phyloP scores from a whole-genome alignment of 495 filamentous ascomycete species.

The Aspergillus bertholletiae region DNA sequence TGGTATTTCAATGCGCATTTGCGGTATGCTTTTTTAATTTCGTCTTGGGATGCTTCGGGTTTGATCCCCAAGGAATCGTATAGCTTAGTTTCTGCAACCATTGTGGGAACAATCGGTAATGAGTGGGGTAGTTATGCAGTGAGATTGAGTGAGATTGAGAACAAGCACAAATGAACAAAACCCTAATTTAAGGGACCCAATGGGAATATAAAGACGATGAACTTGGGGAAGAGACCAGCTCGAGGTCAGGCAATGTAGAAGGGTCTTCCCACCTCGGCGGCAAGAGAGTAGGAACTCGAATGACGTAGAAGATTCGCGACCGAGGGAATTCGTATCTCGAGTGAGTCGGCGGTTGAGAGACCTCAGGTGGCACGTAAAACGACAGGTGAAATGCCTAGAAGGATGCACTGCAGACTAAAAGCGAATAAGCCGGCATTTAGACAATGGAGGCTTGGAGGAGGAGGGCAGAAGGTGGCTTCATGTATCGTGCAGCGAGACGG shows the following conservation, averaged over 20 bases:
- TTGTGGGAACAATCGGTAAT: constrained; percentile 33
- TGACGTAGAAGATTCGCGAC: constrained; percentile 37
- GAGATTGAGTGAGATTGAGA: constrained; percentile 3
- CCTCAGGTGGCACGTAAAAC: neutral
- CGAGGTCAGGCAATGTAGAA: neutral
- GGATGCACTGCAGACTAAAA: neutral
- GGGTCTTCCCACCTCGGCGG: neutral
- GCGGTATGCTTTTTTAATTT: constrained; percentile 97
- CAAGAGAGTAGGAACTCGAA: constrained; percentile 28
- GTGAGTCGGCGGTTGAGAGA: neutral
- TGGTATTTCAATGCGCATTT: constrained; percentile 90
- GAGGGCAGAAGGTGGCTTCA: neutral
- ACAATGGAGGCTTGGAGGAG: neutral
- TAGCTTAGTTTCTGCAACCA: constrained; percentile 85
- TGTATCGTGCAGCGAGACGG: constrained; percentile 1
- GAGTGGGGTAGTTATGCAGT: constrained; percentile 17
- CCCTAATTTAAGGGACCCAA: constrained; percentile 1
- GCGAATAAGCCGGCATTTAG: neutral
- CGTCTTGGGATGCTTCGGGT: constrained; percentile 78
- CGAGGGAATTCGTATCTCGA: neutral
- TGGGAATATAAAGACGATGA: neutral
- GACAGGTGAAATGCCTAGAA: neutral
- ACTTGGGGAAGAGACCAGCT: neutral
- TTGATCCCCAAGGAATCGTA: constrained; percentile 76
- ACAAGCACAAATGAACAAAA: neutral